Evolutionary conservation across 768 basidiomycete genomes (phyloP), one percentile per base, ranked within the genome.

Genomic region (Fibroporia radiculosa): DNA sequence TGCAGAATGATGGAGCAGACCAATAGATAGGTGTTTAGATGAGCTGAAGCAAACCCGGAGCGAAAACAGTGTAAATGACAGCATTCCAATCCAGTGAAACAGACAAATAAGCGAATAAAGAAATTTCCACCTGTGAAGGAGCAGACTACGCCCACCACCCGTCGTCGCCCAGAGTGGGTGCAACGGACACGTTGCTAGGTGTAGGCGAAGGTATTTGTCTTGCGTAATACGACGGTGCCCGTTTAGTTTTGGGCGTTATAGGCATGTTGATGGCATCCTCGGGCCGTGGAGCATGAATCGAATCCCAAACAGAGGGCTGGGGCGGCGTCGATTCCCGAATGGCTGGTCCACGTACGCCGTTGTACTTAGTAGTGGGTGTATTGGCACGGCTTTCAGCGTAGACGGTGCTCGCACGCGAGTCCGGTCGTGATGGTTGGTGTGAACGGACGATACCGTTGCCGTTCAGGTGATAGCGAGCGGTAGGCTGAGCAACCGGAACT

Each of bases 81-180:
- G 25, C 19, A 26, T 36, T 37, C 40, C 40, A 3, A 28, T 39
- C 41, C 40, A 33, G 32, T 29, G 22, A 26, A 44, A 42, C 34
- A 35, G 34, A 35, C 14, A 24, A 45, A 41, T n/a, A 40, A 16
- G 39, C 33, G 39, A 18, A 24, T 13, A 6, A 39, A 41, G 3
- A 18, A 24, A 45, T 39, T 5, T 31, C 22, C 28, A 35, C n/a
- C 27, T 12, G 16, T 42, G 12, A 37, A 23, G 29, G 25, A 47
- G 36, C 25, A 16, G 24, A 48, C 38, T 68, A 86, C 54, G 68
- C 66, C 75, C 79, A 91, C 89, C 88, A 92, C 27, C 88, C 89
- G 37, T 91, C 82, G 1, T 78, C 70, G 32, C 77, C 77, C 47
- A 77, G 68, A 1, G 84, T 88, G 6, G 82, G 84, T 7, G 80